Conservation (phyloP, 148 eudicot species). For the Camellia granthamiana region DNA sequence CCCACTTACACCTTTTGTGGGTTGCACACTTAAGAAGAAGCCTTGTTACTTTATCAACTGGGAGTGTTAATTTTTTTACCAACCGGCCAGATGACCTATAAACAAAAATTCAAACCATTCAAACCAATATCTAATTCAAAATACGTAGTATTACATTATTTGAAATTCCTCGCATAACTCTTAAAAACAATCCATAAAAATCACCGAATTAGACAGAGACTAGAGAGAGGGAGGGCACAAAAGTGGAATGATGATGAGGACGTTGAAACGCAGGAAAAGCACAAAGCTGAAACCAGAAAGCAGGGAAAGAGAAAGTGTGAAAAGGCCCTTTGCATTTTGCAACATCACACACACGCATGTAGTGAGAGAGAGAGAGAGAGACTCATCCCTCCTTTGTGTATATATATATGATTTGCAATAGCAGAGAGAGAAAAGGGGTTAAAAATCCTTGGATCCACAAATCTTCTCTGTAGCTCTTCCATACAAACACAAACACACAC, state of each 20-base stretch:
- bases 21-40: too few species aligned
- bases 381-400: neutral
- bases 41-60: too few species aligned
- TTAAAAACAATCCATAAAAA: neutral
- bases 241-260: neutral
- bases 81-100: too few species aligned
- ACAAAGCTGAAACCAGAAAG: neutral
- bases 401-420: neutral
- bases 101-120: too few species aligned
- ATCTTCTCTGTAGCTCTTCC: neutral
- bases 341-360: neutral
- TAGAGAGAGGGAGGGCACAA: neutral
- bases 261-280: neutral
- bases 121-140: too few species aligned
- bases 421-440: neutral
- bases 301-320: neutral
- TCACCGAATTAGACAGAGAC: neutral
- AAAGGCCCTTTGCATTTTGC: neutral
- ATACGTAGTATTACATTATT: too few species aligned
- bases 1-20: too few species aligned
- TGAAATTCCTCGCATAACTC: too few species aligned
- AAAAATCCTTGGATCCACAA: constrained; percentile 15
- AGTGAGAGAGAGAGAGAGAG: neutral
- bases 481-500: too few species aligned
- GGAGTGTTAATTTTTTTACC: too few species aligned